phyloP scores from a whole-genome alignment of 1,284 basidiomycete species.

The Ceratobasidium sp. region DNA sequence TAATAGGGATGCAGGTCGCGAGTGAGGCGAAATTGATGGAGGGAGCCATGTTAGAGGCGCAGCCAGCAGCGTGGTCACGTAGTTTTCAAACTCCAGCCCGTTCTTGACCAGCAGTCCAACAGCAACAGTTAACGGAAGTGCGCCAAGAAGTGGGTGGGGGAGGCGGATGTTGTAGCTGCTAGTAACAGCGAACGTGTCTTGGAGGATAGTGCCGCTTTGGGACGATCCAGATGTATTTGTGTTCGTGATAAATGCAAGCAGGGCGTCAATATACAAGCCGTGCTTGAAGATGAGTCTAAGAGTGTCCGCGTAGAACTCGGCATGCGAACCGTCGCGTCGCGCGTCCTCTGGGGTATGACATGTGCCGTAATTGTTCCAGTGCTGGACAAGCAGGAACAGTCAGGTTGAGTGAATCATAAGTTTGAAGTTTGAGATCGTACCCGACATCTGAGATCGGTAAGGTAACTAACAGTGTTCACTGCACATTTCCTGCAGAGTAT shows the following conservation, averaged over 20 bases:
- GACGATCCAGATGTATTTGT: slow-evolving; percentile 1
- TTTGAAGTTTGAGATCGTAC: background rate
- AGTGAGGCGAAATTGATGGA: slow-evolving; percentile 23
- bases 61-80: slow-evolving; percentile 3
- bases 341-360: slow-evolving; percentile 10
- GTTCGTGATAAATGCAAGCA: background rate
- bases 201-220: slow-evolving; percentile 23
- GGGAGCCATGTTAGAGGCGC: slow-evolving; percentile 24
- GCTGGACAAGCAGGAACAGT: background rate
- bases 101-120: slow-evolving; percentile 11
- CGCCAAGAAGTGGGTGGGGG: slow-evolving; percentile 15
- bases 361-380: slow-evolving; percentile 23
- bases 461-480: slow-evolving; percentile 22
- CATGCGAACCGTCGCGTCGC: slow-evolving; percentile 19
- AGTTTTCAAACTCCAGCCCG: slow-evolving; percentile 12
- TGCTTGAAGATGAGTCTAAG: slow-evolving; percentile 7
- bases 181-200: slow-evolving; percentile 1
- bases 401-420: background rate
- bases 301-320: slow-evolving; percentile 26
- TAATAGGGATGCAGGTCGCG: slow-evolving; percentile 8
- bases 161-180: background rate
- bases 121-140: slow-evolving; percentile 1
- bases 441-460: slow-evolving; percentile 20
- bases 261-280: slow-evolving; percentile 13
- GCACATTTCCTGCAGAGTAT: slow-evolving; percentile 6